Conservation (phyloP, 495 filamentous ascomycete genomes). For the Extremus antarcticus region DNA sequence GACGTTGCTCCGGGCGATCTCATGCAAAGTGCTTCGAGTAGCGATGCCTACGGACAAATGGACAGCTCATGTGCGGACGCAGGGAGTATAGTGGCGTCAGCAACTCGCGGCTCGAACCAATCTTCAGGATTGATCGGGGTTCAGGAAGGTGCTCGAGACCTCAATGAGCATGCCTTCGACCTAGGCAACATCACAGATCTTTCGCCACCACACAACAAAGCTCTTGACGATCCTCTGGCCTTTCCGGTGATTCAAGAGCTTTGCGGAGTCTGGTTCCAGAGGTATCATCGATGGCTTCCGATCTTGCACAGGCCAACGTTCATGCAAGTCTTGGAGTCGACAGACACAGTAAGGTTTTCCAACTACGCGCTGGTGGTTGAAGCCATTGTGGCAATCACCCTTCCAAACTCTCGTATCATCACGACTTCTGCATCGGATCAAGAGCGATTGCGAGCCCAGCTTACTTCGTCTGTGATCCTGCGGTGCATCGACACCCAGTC, state of each 20-base stretch:
- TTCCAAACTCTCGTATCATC: slow-evolving; percentile 16
- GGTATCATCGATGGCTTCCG: slow-evolving; percentile 31
- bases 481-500: slow-evolving; percentile 14
- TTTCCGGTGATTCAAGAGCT: slow-evolving; percentile 12
- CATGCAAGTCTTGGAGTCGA: slow-evolving; percentile 16
- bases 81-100: too few species aligned
- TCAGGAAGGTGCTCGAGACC: not conserved
- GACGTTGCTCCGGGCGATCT: not conserved
- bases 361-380: slow-evolving; percentile 21
- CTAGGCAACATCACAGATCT: not conserved
- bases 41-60: not conserved
- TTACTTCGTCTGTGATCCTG: slow-evolving; percentile 9
- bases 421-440: not conserved
- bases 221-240: not conserved
- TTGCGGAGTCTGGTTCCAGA: slow-evolving; percentile 26
- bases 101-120: not conserved
- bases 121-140: not conserved
- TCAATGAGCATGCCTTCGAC: not conserved
- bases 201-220: not conserved
- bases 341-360: slow-evolving; percentile 6
- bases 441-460: not conserved
- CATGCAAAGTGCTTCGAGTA: not conserved
- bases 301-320: slow-evolving; percentile 28
- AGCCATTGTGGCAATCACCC: slow-evolving; percentile 26
- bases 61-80: not conserved